A percentile compares a stretch with the other conserved stretches of the same genome.
Conservation (phyloP, 139 green algal genomes). For the Ulvella scutata region DNA sequence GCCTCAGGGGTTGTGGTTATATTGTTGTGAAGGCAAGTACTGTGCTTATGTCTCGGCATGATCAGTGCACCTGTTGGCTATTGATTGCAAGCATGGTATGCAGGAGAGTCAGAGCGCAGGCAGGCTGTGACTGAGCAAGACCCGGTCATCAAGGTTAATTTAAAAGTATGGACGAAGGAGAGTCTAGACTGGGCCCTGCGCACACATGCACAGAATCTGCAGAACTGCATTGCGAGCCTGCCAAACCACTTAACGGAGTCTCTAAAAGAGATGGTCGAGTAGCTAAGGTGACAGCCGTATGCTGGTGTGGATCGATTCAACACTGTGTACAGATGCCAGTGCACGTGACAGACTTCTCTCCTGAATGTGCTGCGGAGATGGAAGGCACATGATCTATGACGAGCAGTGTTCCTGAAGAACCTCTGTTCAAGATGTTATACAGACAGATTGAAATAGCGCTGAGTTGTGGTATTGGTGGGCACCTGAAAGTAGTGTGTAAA, state of each 20-base stretch:
- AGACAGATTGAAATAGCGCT: too few relatives aligned
- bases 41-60: not conserved
- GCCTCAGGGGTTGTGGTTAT: not conserved
- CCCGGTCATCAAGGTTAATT: not conserved
- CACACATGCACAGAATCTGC: not conserved
- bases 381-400: too few relatives aligned
- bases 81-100: not conserved
- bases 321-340: too few relatives aligned
- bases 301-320: too few relatives aligned
- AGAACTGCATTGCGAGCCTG: not conserved
- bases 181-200: not conserved
- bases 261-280: not conserved
- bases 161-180: not conserved
- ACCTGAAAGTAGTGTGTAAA: too few relatives aligned
- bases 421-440: too few relatives aligned
- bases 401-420: too few relatives aligned
- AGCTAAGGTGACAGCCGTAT: too few relatives aligned
- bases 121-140: not conserved
- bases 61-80: not conserved
- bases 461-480: too few relatives aligned
- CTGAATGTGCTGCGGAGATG: too few relatives aligned
- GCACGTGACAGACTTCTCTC: too few relatives aligned
- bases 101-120: not conserved
- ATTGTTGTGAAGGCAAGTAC: not conserved
- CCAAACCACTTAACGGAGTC: not conserved